Conservation (phyloP, 164 flowering plant genomes). For the Magnolia officinalis region DNA sequence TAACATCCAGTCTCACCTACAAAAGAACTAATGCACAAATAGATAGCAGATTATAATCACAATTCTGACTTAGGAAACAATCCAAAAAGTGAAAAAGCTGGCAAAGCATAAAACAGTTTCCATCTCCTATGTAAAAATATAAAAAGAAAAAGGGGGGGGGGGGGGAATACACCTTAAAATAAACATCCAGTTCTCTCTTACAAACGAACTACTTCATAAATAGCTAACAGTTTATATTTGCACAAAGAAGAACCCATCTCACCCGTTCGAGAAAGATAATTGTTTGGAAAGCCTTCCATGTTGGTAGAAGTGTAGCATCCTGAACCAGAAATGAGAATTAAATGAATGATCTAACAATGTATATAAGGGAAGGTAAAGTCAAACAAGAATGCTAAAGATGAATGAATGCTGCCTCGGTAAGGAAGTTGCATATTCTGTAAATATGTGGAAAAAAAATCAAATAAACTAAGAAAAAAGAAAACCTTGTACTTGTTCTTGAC, state of each 20-base stretch:
- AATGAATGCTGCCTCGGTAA: background rate
- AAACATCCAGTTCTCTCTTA: too few relatives aligned
- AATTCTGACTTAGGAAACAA: too few relatives aligned
- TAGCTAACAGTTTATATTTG: too few relatives aligned
- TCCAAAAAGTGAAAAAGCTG: too few relatives aligned
- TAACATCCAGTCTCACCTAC: too few relatives aligned
- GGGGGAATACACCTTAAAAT: too few relatives aligned
- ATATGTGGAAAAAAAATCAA: background rate
- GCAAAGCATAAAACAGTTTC: too few relatives aligned
- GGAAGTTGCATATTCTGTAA: background rate
- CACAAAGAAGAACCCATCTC: conserved; percentile 16
- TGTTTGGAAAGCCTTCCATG: conserved; percentile 96
- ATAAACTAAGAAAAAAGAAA: background rate
- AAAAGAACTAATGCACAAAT: too few relatives aligned
- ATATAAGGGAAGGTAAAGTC: background rate
- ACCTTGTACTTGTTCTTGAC: conserved; percentile 71
- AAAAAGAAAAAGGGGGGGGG: too few relatives aligned
- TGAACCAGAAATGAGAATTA: conserved; percentile 20
- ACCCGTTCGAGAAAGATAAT: conserved; percentile 81
- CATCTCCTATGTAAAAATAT: too few relatives aligned
- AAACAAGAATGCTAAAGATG: background rate
- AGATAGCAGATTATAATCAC: too few relatives aligned
- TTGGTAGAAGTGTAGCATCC: conserved; percentile 63
- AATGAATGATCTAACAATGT: background rate
- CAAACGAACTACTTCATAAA: too few relatives aligned